Base-by-base conservation (phyloP, 108 stramenopile genomes). In the Pinguiococcus pyrenoidosus region DNA sequence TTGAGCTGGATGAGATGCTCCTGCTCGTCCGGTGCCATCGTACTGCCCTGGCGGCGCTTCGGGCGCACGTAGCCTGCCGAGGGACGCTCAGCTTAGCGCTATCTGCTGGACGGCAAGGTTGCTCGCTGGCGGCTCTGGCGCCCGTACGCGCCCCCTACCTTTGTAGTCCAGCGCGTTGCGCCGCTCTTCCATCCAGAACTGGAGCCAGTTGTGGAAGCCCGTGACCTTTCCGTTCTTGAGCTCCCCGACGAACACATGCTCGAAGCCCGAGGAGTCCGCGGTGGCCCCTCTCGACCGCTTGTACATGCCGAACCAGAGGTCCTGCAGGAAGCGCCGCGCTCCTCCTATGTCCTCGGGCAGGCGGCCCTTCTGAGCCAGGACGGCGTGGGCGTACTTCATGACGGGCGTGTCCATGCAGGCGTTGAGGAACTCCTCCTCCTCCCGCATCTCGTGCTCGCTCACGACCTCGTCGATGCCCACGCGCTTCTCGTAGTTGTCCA, bases 121-220 rank as follows among this genome's bases (percentile, higher is more conserved):
- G n/a, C n/a, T n/a, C n/a, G n/a, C n/a, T n/a, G n/a, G n/a, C n/a
- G n/a, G n/a, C n/a, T n/a, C n/a, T n/a, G n/a, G n/a, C n/a, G n/a
- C n/a, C n/a, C n/a, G n/a, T n/a, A n/a, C n/a, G n/a, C n/a, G n/a
- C n/a, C n/a, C n/a, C n/a, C n/a, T n/a, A n/a, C 87, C 87, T 12
- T 74, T 66, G 52, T 87, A 91, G 60, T 91, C 81, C 21, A 91
- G 45, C 22, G 56, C 51, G 9, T 83, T 82, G 29, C 57, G 68
- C 71, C 75, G 69, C 56, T 91, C 89, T 46, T 86, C 81, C 28
- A 79, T 45, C 41, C 81, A 91, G 20, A 88, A 80, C 51, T 77
- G 67, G 43, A 91, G 75, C 89, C 89, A 91, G 59, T 91, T 91
- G 61, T 91, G 89, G 49, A 91, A 77, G 0, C 89, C 89, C 14